Conservation (phyloP, 1,139 yeast genomes). For the Debaryomycetaceae sp. region DNA sequence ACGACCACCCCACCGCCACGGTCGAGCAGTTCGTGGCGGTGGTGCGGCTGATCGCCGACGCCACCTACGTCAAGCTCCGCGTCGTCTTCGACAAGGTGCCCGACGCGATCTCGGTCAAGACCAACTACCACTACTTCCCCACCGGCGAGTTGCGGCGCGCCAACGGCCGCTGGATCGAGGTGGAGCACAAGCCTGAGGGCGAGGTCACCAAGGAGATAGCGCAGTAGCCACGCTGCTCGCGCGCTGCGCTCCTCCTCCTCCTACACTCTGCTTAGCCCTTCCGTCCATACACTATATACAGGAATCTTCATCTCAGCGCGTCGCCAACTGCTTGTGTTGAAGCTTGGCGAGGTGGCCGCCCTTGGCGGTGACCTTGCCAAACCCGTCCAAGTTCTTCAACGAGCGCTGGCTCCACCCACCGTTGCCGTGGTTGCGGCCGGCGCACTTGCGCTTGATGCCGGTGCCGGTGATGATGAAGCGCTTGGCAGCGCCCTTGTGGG, state of each 20-base stretch:
- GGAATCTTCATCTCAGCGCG: conserved; percentile 6
- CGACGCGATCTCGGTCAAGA: conserved; percentile 77
- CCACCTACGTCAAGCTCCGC: conserved; percentile 75
- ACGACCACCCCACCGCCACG: conserved; percentile 69
- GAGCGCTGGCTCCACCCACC: conserved; percentile 77
- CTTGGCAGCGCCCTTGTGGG: conserved; percentile 76
- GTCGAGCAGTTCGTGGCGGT: conserved; percentile 61
- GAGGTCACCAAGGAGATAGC: neutral
- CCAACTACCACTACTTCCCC: conserved; percentile 89
- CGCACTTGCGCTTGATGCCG: conserved; percentile 57
- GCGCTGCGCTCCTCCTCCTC: neutral
- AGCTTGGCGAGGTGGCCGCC: conserved; percentile 55
- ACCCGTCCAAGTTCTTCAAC: conserved; percentile 60
- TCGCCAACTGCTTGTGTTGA: conserved; percentile 22
- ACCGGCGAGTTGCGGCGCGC: conserved; percentile 63
- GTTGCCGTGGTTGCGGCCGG: conserved; percentile 91
- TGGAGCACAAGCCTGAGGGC: conserved; percentile 16
- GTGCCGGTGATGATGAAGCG: conserved; percentile 70
- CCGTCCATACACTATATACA: conserved; percentile 5
- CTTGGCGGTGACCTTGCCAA: conserved; percentile 49
- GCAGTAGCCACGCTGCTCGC: neutral
- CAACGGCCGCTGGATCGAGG: conserved; percentile 49
- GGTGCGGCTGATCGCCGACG: conserved; percentile 66
- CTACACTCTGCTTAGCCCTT: neutral
- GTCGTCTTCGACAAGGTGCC: conserved; percentile 83